phyloP scores from a whole-genome alignment of 805 yeast genomes.

The Nakazawaea populi region DNA sequence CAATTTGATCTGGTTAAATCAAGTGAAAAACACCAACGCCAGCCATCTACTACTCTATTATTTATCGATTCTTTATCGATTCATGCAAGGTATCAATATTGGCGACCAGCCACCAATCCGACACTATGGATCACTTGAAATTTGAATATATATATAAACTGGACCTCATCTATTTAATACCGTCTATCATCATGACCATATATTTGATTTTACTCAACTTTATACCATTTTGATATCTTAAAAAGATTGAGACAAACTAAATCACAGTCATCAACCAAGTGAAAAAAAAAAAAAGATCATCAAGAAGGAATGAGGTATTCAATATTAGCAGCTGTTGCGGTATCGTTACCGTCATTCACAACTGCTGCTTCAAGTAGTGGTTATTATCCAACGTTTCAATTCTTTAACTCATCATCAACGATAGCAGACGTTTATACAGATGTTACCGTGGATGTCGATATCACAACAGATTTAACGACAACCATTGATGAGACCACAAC shows the following conservation, averaged over 20 bases:
- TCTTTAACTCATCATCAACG: neutral
- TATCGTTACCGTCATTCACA: conserved; percentile 1
- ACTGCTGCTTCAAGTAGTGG: neutral
- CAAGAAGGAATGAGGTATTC: neutral
- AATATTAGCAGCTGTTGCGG: conserved; percentile 4
- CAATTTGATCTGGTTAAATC: neutral
- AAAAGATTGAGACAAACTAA: neutral
- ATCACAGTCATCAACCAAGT: too few relatives aligned
- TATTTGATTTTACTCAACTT: neutral
- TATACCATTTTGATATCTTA: too few relatives aligned
- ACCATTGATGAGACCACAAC: conserved; percentile 8
- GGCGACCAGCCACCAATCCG: neutral
- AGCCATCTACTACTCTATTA: neutral
- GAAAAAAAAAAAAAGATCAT: neutral
- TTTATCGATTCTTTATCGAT: too few relatives aligned
- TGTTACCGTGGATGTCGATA: conserved; percentile 3
- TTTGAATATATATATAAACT: too few relatives aligned
- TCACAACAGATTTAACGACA: conserved; percentile 1
- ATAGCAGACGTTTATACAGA: neutral
- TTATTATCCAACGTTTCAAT: conserved; percentile 1
- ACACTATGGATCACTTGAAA: too few relatives aligned
- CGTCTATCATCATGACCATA: neutral
- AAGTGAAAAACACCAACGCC: neutral
- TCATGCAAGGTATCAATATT: neutral
- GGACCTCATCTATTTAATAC: neutral